These are phyloP conservation scores for Malassezia pachydermatis DNA, from an alignment of 1,284 basidiomycete species.

Conservation along the genomic window DNA sequence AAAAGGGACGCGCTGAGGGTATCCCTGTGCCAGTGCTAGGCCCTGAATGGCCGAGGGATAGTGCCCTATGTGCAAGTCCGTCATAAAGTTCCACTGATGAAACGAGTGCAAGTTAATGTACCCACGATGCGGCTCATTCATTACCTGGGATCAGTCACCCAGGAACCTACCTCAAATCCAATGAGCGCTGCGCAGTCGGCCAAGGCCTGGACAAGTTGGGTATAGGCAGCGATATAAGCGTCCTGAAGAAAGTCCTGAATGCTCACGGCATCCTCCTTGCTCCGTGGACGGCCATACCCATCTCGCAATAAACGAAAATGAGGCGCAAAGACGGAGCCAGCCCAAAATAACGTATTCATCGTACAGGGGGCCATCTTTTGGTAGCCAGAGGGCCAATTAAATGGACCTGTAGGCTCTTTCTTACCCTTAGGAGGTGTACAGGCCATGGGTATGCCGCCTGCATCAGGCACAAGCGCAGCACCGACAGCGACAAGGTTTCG, in stretches of 20 bases:
- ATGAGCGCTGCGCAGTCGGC: conserved; percentile 67
- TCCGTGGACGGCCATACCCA: not conserved
- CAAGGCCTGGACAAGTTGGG: conserved; percentile 60
- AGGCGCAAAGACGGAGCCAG: conserved; percentile 67
- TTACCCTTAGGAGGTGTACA: conserved; percentile 8
- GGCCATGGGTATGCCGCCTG: conserved; percentile 5
- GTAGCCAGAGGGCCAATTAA: conserved; percentile 46
- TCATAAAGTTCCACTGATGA: conserved; percentile 76
- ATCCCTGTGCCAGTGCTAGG: conserved; percentile 31
- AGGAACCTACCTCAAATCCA: conserved; percentile 61
- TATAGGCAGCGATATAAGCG: conserved; percentile 69
- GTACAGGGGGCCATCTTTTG: conserved; percentile 47
- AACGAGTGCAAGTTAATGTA: conserved; percentile 74
- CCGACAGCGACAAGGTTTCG: conserved; percentile 27
- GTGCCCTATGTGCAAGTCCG: conserved; percentile 76
- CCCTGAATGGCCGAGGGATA: conserved; percentile 51
- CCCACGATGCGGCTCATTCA: conserved; percentile 94
- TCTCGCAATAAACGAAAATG: conserved; percentile 20
- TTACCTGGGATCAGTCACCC: conserved; percentile 37
- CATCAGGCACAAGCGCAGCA: conserved; percentile 37
- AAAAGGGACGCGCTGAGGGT: conserved; percentile 53
- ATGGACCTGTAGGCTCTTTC: conserved; percentile 33
- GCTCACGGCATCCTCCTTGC: conserved; percentile 25
- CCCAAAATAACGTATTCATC: conserved; percentile 49
- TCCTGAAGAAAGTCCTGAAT: conserved; percentile 76